Conservation (phyloP, 768 basidiomycete species). For the Suillus tomentosus region DNA sequence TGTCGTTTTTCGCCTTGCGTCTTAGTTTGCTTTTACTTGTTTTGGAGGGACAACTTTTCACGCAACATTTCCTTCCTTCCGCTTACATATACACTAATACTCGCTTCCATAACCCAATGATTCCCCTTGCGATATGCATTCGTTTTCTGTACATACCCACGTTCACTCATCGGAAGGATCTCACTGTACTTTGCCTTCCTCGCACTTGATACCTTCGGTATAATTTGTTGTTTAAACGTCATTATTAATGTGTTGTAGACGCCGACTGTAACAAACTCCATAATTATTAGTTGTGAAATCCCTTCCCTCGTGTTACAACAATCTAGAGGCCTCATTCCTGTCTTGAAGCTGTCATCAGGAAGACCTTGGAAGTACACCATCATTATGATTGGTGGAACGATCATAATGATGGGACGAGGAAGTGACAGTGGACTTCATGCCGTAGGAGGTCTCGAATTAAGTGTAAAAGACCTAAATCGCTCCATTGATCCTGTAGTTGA, state of each 20-base stretch:
- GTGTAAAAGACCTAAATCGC: background rate
- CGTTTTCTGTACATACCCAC: slow-evolving; percentile 24
- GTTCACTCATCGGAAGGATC: slow-evolving; percentile 25
- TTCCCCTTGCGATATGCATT: slow-evolving; percentile 17
- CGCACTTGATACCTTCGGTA: slow-evolving; percentile 25
- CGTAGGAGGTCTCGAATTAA: background rate
- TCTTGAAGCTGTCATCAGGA: background rate
- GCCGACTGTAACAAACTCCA: slow-evolving; percentile 5
- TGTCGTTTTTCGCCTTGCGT: slow-evolving; percentile 5
- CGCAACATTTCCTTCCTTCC: slow-evolving; percentile 14
- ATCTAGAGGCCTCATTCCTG: background rate
- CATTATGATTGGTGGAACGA: slow-evolving; percentile 11
- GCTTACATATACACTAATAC: slow-evolving; percentile 11
- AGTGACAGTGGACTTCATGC: background rate
- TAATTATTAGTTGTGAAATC: background rate
- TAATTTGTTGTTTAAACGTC: slow-evolving; percentile 35
- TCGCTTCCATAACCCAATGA: slow-evolving; percentile 1
- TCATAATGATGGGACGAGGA: background rate
- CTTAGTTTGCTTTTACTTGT: slow-evolving; percentile 14
- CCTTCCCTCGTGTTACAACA: background rate
- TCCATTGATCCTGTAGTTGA: background rate
- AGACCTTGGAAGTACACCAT: slow-evolving; percentile 9
- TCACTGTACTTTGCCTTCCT: slow-evolving; percentile 33
- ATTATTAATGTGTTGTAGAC: slow-evolving; percentile 33
- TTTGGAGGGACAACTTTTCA: slow-evolving; percentile 23